Base-by-base conservation (phyloP, 495 filamentous ascomycete genomes). In the Amphirosellinia nigrospora region DNA sequence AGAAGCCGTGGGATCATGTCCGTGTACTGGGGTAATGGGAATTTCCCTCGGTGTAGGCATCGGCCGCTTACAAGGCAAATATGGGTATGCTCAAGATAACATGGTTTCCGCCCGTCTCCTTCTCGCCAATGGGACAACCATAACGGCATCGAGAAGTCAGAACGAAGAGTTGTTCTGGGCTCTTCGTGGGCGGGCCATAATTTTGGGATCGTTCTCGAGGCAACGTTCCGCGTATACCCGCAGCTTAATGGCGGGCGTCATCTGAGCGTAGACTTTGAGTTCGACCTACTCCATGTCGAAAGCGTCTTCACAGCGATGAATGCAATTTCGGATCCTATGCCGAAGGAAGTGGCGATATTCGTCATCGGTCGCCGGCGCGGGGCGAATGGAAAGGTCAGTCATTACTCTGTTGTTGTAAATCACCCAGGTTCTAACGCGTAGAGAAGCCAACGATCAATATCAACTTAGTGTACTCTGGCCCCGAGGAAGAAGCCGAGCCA, bases 171-270 rank as follows among this genome's bases (percentile, higher is more conserved):
- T 87, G 30, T 87, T 79, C 68, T 86, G 85, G 83, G 85, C 79
- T 3, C 71, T 89, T 41, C 77, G 80, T 19, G 86, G 86, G 86
- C 85, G 15, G 85, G 86, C 0, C 81, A 85, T 63, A 87, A 88
- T 68, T 88, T 87, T 62, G 86, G 86, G 28, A 80, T 88, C 62
- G 82, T 86, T 11, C 78, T 77, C 0, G 64, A 70, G 23, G 55
- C 41, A n/a, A 48, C 55, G 4, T 72, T 50, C 16, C 43, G 38
- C 7, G 56, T 74, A 11, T 70, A 72, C 62, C 48, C 48, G 11
- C 48, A 52, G 21, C 48, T 2, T 3, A 52, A 52, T 16, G 15
- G 28, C 23, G 48, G 48, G 8, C 26, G 15, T 7, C 48, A 52
- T 23, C 15, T 23, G 4, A 23, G 26, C 10, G 6, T 52, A 28